Conservation (phyloP, 805 yeast species). For the Candida ponderosae region DNA sequence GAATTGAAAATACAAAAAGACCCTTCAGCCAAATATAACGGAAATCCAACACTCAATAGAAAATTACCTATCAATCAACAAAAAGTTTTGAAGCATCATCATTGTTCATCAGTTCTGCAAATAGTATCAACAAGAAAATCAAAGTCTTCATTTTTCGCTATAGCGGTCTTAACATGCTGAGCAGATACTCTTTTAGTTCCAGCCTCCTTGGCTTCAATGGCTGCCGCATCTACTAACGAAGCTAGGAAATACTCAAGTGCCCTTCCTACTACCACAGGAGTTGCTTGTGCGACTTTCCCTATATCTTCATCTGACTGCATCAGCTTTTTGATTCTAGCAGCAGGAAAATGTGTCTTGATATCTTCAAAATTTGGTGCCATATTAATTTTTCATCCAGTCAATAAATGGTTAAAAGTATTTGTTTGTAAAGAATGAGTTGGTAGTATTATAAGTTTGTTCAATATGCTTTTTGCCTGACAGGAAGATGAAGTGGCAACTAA, state of each 20-base stretch:
- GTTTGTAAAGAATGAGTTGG: too few species aligned
- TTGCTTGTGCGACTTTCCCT: slow-evolving; percentile 97
- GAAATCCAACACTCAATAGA: too few species aligned
- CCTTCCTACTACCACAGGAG: slow-evolving; percentile 96
- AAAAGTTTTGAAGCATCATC: too few species aligned
- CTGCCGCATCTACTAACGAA: slow-evolving; percentile 77
- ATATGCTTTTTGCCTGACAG: too few species aligned
- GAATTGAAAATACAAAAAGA: too few species aligned
- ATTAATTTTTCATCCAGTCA: not conserved
- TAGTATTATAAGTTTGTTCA: too few species aligned
- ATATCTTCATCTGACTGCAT: slow-evolving; percentile 99
- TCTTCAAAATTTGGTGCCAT: slow-evolving; percentile 18
- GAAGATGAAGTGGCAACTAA: too few species aligned
- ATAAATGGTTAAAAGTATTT: too few species aligned
- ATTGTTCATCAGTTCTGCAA: slow-evolving; percentile 13
- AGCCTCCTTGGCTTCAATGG: slow-evolving; percentile 63
- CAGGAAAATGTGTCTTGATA: slow-evolving; percentile 79
- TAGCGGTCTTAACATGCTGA: slow-evolving; percentile 76
- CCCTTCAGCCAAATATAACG: too few species aligned
- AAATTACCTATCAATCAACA: too few species aligned
- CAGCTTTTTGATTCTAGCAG: slow-evolving; percentile 89
- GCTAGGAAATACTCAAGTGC: slow-evolving; percentile 91
- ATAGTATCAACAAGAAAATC: slow-evolving; percentile 75
- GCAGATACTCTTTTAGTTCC: slow-evolving; percentile 80
- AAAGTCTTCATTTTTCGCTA: slow-evolving; percentile 79